Evolutionary conservation across 805 yeast species (phyloP).

Genomic region (Debaryomyces tyrocola): DNA sequence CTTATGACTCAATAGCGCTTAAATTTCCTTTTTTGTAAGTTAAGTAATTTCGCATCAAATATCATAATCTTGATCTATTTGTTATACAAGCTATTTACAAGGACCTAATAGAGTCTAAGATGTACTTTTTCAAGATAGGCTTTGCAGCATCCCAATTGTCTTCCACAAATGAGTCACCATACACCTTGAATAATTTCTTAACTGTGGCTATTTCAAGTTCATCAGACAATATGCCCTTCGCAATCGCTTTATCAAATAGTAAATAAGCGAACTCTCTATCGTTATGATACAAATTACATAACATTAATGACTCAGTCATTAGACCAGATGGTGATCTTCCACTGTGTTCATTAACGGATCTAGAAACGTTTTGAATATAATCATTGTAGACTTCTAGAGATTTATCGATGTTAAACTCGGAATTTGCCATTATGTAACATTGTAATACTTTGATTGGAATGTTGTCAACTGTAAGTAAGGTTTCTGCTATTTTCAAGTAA

Average conservation of each 20-base stretch:
- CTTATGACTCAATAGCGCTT: constrained; percentile 6
- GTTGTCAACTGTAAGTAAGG: constrained; percentile 24
- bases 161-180: constrained; percentile 51
- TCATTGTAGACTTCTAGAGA: constrained; percentile 47
- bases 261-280: constrained; percentile 58
- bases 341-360: constrained; percentile 23
- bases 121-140: constrained; percentile 28
- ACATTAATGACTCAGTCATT: constrained; percentile 47
- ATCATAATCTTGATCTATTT: not conserved
- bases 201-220: constrained; percentile 41
- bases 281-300: constrained; percentile 41
- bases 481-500: constrained; percentile 38
- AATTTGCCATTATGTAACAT: constrained; percentile 40
- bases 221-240: constrained; percentile 34
- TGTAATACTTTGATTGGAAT: constrained; percentile 36
- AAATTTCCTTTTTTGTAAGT: constrained; percentile 2
- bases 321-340: constrained; percentile 43
- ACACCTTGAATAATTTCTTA: constrained; percentile 44
- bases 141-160: constrained; percentile 33
- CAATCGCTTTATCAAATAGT: constrained; percentile 47
- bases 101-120: constrained; percentile 10
- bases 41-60: not conserved
- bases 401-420: constrained; percentile 37
- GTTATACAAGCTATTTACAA: constrained; percentile 3
- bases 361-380: constrained; percentile 39